Base-by-base conservation (phyloP, 2,329 filamentous ascomycete species). In the Pseudogymnoascus sp. region DNA sequence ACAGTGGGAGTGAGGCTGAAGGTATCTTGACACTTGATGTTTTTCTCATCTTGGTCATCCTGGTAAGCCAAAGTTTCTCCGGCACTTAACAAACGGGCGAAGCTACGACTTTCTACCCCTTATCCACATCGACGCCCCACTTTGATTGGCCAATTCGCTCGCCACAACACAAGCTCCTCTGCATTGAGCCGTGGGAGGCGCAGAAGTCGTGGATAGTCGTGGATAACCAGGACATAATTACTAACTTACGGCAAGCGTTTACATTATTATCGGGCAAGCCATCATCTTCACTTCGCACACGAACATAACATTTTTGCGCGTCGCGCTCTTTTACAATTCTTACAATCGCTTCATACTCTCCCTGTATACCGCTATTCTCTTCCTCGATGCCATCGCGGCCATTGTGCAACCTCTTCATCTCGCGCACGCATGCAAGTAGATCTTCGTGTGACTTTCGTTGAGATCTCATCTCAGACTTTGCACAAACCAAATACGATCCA, bases 351-450 rank as follows among this genome's bases (percentile, higher is more conserved):
- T 53, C 28, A 18, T 53, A 50, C 43, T 50, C 41, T 28, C 25
- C 43, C n/a, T 50, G 25, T 30, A 50, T 50, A 53, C 47, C 47
- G 28, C 11, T 53, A 20, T 53, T 33, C n/a, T 53, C 47, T 33
- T 15, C 47, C 47, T 53, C 47, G 33, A 53, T 53, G 47, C 47
- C 47, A 53, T 53, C 47, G 47, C 28, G 28, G 47, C 33, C 15
- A 53, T 53, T 53, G 47, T 53, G 47, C 47, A 53, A 53, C 47
- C 47, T 53, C 47, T n/a, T 53, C 47, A 53, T 53, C 47, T 53
- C 47, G 15, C 28, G 47, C 47, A 14, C 47, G 47, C 47, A 33
- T 33, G 47, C 47, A 53, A 53, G 47, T 53, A 53, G 47, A 53
- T 53, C 47, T 53, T 53, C 47, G 47, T 53, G 47, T 35, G 47